Evolutionary conservation across 2,329 filamentous ascomycete genomes (phyloP), one percentile per base, ranked within the genome.

Genomic region (Erysiphe neolycopersici): DNA sequence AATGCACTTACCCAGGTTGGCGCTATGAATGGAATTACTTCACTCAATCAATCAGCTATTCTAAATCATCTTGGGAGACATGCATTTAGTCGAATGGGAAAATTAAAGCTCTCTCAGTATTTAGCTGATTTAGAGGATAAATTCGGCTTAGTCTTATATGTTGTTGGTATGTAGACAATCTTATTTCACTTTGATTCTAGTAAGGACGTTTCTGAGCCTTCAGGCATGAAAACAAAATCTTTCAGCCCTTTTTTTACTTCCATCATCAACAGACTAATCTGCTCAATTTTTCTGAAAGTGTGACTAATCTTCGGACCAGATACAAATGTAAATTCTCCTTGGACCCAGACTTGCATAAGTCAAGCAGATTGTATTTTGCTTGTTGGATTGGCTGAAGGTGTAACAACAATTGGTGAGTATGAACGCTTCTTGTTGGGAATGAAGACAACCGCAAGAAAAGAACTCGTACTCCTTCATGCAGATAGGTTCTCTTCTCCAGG

Each of bases 261-360:
- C 5, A 3, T 26, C 6, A 8, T 26, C 22, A 5, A 26, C 1
- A 26, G 22, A 26, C 22, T 26, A 26, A 26, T 26, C 22, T 26
- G 22, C 4, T 26, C 22, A 26, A 26, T 1, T 26, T 26, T 26
- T 26, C 22, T 26, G 22, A 26, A 26, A 26, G 3, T 26, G 22
- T 26, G 22, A 9, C 22, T 26, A 26, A 26, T 26, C 8, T 26
- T 9, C 30, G 42, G 36, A 41, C 26, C 43, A 77, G 89, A 98
- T 59, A 98, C 91, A 4, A 93, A 76, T 47, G 89, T 95, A 53
- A 95, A 93, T 53, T 83, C 91, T 1, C 85, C 87, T 0, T 98
- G 89, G 89, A 98, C 91, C 0, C 84, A 94, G 55, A 95, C 89
- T 0, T 98, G 91, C 58, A 94, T 98, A 50, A 79, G 79, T 14